Evolutionary conservation across 129 eudicot species (phyloP), one percentile per base, ranked within the genome.

Genomic region (Smallanthus sonchifolius): DNA sequence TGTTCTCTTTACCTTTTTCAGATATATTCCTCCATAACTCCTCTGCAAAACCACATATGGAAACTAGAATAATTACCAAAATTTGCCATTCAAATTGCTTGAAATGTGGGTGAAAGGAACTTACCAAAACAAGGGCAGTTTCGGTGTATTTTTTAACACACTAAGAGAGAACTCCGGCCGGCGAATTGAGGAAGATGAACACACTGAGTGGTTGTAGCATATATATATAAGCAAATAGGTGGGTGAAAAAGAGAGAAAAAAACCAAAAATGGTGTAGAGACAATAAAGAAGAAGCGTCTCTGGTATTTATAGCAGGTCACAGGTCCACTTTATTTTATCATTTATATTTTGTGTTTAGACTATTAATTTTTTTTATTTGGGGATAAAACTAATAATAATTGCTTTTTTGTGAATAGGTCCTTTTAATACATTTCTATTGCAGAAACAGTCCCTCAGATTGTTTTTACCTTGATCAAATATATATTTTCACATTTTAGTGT

Each of bases 261-360:
- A 55, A 39, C 70, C 72, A 62, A 78, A 77, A 36, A 24, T 67
- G 16, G 48, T 44, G 69, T 9, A 61, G 72, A 70, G 77, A 70
- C 77, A 71, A 78, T 51, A 78, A 70, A 72, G 60, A 49, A 70
- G 14, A 5, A 70, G 67, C 28, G 67, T 71, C 67, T 72, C 57
- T 71, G 57, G 47, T 71, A 78, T 78, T 48, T 78, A 78, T 78
- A 78, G 49, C 71, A 32, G 7, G 75, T 67, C 45, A 68, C 72
- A 35, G 68, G 60, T 32, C 43, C 67, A 61, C 67, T 61, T 60
- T 60, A 14, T 60, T 3, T 7, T 9, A 20, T 17, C 11, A 51
- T 51, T 14, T 3, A 51, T 43, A 10, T 43, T 45, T 48, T 48
- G 55, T 5, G 5, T 48, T 48, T 48, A 48, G 6, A 48, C 19